Percentiles rank a stretch among this genome's conserved stretches.
phyloP scores from a whole-genome alignment of 2,329 filamentous ascomycete genomes.

The Colletotrichum nymphaeae region DNA sequence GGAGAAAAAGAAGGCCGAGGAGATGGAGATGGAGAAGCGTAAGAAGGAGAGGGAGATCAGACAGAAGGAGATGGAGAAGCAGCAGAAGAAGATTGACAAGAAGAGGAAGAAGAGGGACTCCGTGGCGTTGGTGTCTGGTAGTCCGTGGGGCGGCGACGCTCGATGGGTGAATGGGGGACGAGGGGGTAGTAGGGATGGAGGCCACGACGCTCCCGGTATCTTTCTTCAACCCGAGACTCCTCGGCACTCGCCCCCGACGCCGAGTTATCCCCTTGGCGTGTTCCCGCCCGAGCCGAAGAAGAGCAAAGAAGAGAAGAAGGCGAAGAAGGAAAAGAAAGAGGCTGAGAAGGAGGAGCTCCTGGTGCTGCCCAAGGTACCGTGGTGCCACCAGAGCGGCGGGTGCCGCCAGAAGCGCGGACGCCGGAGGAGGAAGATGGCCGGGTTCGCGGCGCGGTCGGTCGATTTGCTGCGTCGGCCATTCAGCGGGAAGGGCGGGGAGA shows the following conservation, averaged over 20 bases:
- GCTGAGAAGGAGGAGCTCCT: neutral
- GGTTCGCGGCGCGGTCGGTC: neutral
- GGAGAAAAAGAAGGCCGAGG: neutral
- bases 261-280: neutral
- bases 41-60: neutral
- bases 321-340: neutral
- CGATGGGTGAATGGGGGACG: neutral
- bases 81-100: neutral
- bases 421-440: neutral
- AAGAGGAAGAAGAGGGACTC: neutral
- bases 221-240: neutral
- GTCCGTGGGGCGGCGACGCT: neutral
- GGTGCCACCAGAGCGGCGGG: conserved; percentile 5
- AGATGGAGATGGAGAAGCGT: neutral
- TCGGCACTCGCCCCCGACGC: neutral
- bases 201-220: neutral
- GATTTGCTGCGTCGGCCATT: neutral
- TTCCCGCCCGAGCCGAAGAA: neutral
- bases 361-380: neutral
- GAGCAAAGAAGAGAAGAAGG: neutral
- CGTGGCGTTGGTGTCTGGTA: neutral
- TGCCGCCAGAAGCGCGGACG: neutral
- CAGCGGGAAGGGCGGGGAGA: neutral
- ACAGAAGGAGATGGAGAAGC: neutral
- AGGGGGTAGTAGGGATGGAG: neutral